Base-by-base conservation (phyloP, 768 basidiomycete genomes). In the Imleria badia region DNA sequence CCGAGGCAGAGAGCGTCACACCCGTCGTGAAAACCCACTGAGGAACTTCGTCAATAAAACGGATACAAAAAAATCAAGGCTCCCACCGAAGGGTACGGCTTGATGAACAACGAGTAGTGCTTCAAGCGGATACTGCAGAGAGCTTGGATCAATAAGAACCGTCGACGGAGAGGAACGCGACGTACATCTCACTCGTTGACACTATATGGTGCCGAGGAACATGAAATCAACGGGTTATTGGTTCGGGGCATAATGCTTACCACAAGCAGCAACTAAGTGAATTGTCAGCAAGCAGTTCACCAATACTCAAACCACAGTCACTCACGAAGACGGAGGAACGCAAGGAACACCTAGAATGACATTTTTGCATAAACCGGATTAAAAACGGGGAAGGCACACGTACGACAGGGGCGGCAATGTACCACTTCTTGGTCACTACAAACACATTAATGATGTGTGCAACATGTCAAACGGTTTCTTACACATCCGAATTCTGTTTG, bases 401-500 rank as follows among this genome's bases (percentile, higher is more conserved):
- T 55, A 70, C 69, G 33, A 71, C 34, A n/a, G 69, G 69, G 3
- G 51, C 67, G 1, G 69, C 69, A 4, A 67, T 40, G 38, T 71
- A 72, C 69, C 66, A 72, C 31, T 34, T 69, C 52, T 71, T 71
- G 23, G 67, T 71, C 55, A 71, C 69, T 71, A 35, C 2, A 31
- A 47, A 45, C 3, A 1, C 0, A 31, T 68, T 29, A 68, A 55
- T 1, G 23, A 52, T 15, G 20, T 29, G n/a, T 1, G 1, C 1
- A 19, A 29, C 31, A 41, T 3, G 6, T 6, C 4, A 14, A 15
- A 26, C 13, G 3, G 42, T n/a, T 17, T 15, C 69, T 58, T 59
- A 71, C 69, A 49, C 67, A 63, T 69, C n/a, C 71, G 62, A 33
- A 71, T 67, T 55, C 69, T 62, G 58, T 71, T 71, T 3, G 69